A percentile compares a stretch with the other conserved stretches of the same genome.
Evolutionary conservation across 176 grass and related monocot species (phyloP).

Genomic region (Musa schizocarpa): DNA sequence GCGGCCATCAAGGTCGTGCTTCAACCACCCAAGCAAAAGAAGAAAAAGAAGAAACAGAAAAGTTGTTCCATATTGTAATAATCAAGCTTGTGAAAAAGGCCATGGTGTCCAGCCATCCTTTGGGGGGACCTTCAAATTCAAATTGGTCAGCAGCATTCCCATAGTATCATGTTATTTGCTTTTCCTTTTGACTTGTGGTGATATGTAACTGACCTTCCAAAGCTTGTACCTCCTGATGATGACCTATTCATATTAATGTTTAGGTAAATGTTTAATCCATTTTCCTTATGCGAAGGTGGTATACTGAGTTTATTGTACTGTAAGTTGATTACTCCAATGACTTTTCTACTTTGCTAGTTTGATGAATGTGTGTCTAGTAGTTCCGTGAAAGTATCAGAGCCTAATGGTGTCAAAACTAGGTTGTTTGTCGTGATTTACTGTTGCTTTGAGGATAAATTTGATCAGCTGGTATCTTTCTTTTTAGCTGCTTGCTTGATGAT

Average conservation of each 20-base stretch:
- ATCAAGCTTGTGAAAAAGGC: not conserved
- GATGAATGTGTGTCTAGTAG: not conserved
- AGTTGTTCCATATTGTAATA: conserved; percentile 71
- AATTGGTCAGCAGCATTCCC: not conserved
- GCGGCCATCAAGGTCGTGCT: conserved; percentile 74
- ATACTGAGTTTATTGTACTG: not conserved
- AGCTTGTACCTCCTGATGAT: not conserved
- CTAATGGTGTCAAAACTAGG: not conserved
- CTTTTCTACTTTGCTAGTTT: not conserved
- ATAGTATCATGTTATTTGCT: not conserved
- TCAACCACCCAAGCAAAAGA: conserved; percentile 62
- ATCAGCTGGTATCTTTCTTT: not conserved
- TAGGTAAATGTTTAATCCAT: not conserved
- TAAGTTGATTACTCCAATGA: not conserved
- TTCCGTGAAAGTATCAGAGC: too few relatives aligned
- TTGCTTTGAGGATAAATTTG: not conserved
- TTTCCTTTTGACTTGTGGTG: not conserved
- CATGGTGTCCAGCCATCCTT: not conserved
- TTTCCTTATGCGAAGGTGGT: not conserved
- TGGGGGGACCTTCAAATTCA: not conserved
- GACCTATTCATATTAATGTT: not conserved
- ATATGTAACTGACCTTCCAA: not conserved
- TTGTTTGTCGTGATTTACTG: not conserved
- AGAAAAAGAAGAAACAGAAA: conserved; percentile 60
- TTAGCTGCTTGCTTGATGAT: not conserved